Percentiles rank a stretch among this genome's conserved stretches.
Conservation (phyloP, 208 protist genomes). For the Trypanosoma conorhini region DNA sequence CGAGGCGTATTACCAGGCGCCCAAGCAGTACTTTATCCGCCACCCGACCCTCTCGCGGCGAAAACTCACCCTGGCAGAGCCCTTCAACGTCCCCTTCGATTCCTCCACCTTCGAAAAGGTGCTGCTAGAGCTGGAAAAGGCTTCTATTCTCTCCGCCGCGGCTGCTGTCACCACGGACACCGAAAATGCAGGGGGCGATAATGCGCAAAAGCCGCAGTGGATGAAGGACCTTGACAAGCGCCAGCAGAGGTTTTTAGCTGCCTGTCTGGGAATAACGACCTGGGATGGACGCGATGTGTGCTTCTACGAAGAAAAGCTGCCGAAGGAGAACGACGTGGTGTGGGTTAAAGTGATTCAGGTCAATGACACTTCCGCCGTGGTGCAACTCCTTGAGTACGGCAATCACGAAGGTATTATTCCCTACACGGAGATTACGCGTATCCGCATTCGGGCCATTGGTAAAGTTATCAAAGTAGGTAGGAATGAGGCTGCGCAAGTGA, state of each 20-base stretch:
- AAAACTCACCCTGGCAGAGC: constrained; percentile 62
- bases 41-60: constrained; percentile 56
- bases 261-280: constrained; percentile 67
- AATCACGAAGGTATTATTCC: constrained; percentile 99
- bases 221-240: constrained; percentile 78
- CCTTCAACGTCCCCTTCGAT: constrained; percentile 69
- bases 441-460: constrained; percentile 98
- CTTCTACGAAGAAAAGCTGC: constrained; percentile 81
- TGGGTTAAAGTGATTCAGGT: constrained; percentile 97
- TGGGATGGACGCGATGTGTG: constrained; percentile 77
- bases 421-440: constrained; percentile 96
- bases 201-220: constrained; percentile 48
- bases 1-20: constrained; percentile 66
- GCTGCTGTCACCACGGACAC: constrained; percentile 53
- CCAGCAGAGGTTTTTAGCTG: constrained; percentile 76
- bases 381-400: constrained; percentile 98
- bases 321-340: constrained; percentile 97
- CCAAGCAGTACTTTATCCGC: constrained; percentile 78
- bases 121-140: constrained; percentile 74
- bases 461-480: constrained; percentile 98
- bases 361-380: constrained; percentile 92
- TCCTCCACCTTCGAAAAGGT: constrained; percentile 51
- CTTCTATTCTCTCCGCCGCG: constrained; percentile 54
- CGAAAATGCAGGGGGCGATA: constrained; percentile 37
- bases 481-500: constrained; percentile 96